Evolutionary conservation across 116 monocot genomes (phyloP).

Genomic region (Cymodocea nodosa): DNA sequence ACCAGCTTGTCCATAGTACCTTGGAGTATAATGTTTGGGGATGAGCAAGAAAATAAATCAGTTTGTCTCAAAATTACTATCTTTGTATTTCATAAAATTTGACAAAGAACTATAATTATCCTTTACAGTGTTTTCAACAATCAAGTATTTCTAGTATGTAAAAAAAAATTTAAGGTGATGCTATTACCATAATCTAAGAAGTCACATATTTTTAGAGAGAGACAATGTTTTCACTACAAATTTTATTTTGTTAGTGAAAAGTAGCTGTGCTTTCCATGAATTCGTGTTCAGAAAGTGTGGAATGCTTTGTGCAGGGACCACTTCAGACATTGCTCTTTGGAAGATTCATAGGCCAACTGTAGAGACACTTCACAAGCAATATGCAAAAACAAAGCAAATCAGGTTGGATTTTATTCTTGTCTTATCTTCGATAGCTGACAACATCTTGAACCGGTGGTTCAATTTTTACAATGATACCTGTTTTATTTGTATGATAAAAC

Average conservation of each 20-base stretch:
- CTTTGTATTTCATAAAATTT: background rate
- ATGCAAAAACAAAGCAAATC: slow-evolving; percentile 74
- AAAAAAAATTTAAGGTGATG: background rate
- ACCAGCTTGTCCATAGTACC: no score
- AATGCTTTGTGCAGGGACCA: slow-evolving; percentile 19
- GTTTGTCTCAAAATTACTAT: no score
- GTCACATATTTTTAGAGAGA: background rate
- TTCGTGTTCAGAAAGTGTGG: background rate
- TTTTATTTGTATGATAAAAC: background rate
- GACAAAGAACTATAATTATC: background rate
- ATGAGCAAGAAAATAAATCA: no score
- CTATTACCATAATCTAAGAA: no score
- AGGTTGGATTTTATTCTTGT: slow-evolving; percentile 21
- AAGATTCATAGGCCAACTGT: slow-evolving; percentile 51
- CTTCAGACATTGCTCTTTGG: slow-evolving; percentile 17
- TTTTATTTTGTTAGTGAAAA: background rate
- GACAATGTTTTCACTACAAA: background rate
- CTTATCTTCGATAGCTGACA: no score
- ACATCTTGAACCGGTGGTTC: no score
- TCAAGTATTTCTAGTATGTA: background rate
- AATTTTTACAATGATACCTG: background rate
- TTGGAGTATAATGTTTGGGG: no score
- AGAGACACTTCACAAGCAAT: slow-evolving; percentile 80
- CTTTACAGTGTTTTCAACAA: background rate
- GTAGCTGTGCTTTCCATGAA: background rate